phyloP scores from a whole-genome alignment of 164 flowering plant species.

The Dillenia suffruticosa region DNA sequence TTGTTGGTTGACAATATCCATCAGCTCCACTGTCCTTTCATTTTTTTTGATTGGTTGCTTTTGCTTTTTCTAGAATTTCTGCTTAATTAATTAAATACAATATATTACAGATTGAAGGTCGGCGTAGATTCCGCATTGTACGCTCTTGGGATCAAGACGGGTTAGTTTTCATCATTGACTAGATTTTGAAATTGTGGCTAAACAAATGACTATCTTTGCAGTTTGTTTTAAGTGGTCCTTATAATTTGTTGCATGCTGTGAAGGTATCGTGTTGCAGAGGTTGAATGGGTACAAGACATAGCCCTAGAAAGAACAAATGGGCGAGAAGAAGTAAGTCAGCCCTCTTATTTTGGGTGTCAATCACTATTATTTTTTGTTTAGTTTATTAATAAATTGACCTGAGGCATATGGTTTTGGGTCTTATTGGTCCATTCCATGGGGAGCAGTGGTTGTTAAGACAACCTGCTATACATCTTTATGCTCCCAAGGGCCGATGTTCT shows the following conservation, averaged over 20 bases:
- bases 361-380: not conserved
- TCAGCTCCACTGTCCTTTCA: no score
- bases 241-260: slow-evolving; percentile 6
- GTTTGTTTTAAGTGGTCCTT: not conserved
- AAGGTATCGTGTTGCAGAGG: slow-evolving; percentile 89
- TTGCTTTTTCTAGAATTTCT: no score
- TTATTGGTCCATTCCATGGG: no score
- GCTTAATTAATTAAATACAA: not conserved
- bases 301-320: slow-evolving; percentile 54
- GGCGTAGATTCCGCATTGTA: slow-evolving; percentile 78
- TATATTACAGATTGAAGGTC: slow-evolving; percentile 79
- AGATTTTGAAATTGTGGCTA: no score
- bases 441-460: no score
- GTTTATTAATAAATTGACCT: not conserved
- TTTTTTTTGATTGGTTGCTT: no score
- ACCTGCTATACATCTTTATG: no score
- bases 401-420: no score
- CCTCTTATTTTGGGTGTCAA: not conserved
- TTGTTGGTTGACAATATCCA: no score
- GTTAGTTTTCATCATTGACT: slow-evolving; percentile 34
- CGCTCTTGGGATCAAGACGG: slow-evolving; percentile 94
- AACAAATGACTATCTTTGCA: no score
- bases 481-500: no score
- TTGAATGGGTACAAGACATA: slow-evolving; percentile 83
- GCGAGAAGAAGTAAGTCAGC: slow-evolving; percentile 51